Base-by-base conservation (phyloP, 371 early-diverging fungal genomes). In the Mucor lusitanicus region DNA sequence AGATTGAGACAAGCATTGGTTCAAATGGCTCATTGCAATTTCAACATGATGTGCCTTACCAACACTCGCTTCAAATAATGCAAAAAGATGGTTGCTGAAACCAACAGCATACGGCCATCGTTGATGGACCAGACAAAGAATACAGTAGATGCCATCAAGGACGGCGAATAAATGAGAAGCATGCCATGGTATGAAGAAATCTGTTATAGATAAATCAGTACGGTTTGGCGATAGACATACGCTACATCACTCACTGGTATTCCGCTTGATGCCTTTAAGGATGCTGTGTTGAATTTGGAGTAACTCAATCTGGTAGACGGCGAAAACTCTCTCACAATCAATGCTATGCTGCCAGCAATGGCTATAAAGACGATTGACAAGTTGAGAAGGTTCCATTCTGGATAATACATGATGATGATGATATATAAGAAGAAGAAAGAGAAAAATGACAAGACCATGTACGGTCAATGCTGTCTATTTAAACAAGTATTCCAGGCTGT, bases 41-140 rank as follows among this genome's bases (percentile, higher is more conserved):
- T 8, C 9, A 23, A 12, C 21, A 4, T 17, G n/a, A 55, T 32
- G 17, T 30, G 12, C 7, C 30, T 61, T 75, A 75, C 82, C 68
- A 68, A 66, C 17, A 81, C 57, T 27, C 82, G 67, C 42, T 81
- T 81, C 0, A 67, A 11, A 55, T 75, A 78, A 65, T 81, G 79
- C 3, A 77, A 3, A 6, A 67, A 35, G 17, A 17, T 53, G 7
- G 73, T 21, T 2, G 57, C 13, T 2, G 73, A 37, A 30, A 76
- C n/a, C 3, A 67, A n/a, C 2, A 33, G 39, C 35, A 54, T 57
- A 15, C 30, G 46, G 25, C 2, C 15, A n/a, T n/a, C 25, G 6
- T 9, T 6, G 27, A 39, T 12, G 0, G 53, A 37, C 15, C 32
- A 4, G 11, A 54, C 1, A 1, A 70, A 25, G 1, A 53, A 40